These are phyloP conservation scores for Sclerospora graminicola DNA, from an alignment of 352 stramenopile species.

Conservation along the genomic window DNA sequence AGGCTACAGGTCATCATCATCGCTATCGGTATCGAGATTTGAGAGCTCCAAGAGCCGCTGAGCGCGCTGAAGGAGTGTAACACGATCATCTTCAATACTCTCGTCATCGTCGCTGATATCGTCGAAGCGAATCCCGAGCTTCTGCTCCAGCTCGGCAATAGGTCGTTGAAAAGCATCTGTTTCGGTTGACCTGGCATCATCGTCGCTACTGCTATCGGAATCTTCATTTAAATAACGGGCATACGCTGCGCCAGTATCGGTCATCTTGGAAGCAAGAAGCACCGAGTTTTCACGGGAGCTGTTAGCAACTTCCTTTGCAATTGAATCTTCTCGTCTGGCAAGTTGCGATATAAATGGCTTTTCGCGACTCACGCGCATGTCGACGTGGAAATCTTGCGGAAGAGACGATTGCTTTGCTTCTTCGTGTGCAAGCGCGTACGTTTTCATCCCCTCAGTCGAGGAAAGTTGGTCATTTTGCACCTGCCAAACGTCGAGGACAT, in stretches of 20 bases:
- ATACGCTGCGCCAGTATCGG: no score
- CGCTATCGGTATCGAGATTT: constrained; percentile 33
- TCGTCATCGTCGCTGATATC: constrained; percentile 48
- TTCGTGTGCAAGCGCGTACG: background rate
- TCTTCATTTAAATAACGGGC: constrained; percentile 1
- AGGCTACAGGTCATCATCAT: constrained; percentile 22
- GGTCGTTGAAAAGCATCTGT: constrained; percentile 40
- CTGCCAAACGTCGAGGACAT: background rate
- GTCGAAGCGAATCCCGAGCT: constrained; percentile 56
- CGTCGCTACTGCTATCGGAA: no score
- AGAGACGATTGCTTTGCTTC: background rate
- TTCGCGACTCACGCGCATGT: background rate
- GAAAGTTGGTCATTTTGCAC: background rate
- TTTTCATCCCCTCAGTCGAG: background rate
- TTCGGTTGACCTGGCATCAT: constrained; percentile 11
- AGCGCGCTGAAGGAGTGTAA: constrained; percentile 32
- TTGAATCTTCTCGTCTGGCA: background rate
- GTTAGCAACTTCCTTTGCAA: background rate
- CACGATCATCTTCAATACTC: constrained; percentile 41
- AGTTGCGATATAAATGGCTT: background rate
- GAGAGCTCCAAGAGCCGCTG: constrained; percentile 40
- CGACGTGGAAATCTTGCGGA: background rate
- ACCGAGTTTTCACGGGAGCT: background rate
- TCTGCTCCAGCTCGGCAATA: constrained; percentile 61
- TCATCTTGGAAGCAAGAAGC: background rate